Evolutionary conservation across 2,329 filamentous ascomycete genomes (phyloP), one percentile per base, ranked within the genome.

Genomic region (Neonectria ditissima): DNA sequence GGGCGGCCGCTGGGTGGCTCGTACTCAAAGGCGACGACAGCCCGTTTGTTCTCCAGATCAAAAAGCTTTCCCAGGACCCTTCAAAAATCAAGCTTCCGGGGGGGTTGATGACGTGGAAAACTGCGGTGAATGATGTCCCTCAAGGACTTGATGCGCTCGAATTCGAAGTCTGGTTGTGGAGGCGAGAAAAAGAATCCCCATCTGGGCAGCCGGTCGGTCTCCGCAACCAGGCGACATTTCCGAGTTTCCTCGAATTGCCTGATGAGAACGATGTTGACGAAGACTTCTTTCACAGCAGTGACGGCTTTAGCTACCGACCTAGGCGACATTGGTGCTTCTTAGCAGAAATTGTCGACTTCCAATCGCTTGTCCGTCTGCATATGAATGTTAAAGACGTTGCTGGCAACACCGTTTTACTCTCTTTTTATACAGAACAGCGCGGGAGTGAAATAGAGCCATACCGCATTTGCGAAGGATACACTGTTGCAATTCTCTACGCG

Each of bases 241-340:
- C 58, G 0, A 10, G 11, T 3, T 68, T 68, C 18, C 4, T 26
- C 1, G 37, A 53, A 1, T 52, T 65, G 2, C 55, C 68, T 1
- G 11, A 43, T 3, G 11, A 55, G 0, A 48, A 44, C 1, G n/a
- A 30, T 2, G 9, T 26, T 0, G 24, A 43, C 11, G 54, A 26
- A 14, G 39, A 53, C 5, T 57, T 55, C 32, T 69, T 45, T 20
- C 28, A 52, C 13, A 5, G 22, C 8, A 16, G 9, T 1, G n/a
- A 32, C 9, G 30, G 39, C 2, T 41, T 37, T 7, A 39, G 5
- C 14, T 62, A 54, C 26, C 26, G 37, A 8, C 59, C 55, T 16
- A 24, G 44, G 2, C 59, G 53, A 18, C 60, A 68, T 52, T 71
- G 68, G 69, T 54, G 39, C 2, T 63, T 71, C 13, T 22, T 71